phyloP scores from a whole-genome alignment of 2,329 filamentous ascomycete genomes.

The Fusarium pseudocircinatum region DNA sequence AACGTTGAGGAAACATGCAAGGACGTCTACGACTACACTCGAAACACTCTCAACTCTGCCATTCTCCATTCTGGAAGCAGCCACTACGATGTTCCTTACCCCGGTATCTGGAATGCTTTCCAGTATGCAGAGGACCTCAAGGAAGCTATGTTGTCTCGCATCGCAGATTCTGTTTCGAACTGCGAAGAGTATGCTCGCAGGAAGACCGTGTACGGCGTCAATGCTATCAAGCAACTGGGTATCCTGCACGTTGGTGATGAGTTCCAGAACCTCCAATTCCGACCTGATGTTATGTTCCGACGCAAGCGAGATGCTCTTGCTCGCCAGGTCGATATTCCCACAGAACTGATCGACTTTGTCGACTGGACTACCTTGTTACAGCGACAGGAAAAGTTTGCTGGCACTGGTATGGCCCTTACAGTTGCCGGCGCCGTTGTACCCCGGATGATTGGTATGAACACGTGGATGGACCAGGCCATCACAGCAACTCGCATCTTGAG shows the following conservation, averaged over 20 bases:
- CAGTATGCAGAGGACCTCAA: slow-evolving; percentile 94
- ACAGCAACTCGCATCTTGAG: slow-evolving; percentile 84
- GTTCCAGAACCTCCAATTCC: slow-evolving; percentile 87
- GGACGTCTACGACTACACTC: slow-evolving; percentile 85
- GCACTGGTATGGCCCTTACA: slow-evolving; percentile 94
- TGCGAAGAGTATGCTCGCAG: slow-evolving; percentile 89
- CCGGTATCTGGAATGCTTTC: slow-evolving; percentile 85
- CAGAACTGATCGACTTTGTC: slow-evolving; percentile 93
- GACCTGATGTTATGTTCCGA: slow-evolving; percentile 93
- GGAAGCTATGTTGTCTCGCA: slow-evolving; percentile 88
- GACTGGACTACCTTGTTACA: slow-evolving; percentile 86
- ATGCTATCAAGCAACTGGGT: slow-evolving; percentile 87
- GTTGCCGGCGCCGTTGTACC: slow-evolving; percentile 86
- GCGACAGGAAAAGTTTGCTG: slow-evolving; percentile 91
- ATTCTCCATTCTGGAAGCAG: slow-evolving; percentile 80
- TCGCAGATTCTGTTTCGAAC: slow-evolving; percentile 77
- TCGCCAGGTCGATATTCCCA: slow-evolving; percentile 85
- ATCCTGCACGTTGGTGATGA: slow-evolving; percentile 88
- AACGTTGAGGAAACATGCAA: slow-evolving; percentile 87
- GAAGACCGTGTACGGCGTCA: slow-evolving; percentile 82
- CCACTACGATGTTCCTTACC: slow-evolving; percentile 85
- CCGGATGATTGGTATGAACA: slow-evolving; percentile 81
- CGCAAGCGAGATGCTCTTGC: slow-evolving; percentile 83
- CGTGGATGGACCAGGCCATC: slow-evolving; percentile 89
- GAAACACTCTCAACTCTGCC: slow-evolving; percentile 76